Conservation (phyloP, 352 stramenopile species). For the Phytophthora hybrid region DNA sequence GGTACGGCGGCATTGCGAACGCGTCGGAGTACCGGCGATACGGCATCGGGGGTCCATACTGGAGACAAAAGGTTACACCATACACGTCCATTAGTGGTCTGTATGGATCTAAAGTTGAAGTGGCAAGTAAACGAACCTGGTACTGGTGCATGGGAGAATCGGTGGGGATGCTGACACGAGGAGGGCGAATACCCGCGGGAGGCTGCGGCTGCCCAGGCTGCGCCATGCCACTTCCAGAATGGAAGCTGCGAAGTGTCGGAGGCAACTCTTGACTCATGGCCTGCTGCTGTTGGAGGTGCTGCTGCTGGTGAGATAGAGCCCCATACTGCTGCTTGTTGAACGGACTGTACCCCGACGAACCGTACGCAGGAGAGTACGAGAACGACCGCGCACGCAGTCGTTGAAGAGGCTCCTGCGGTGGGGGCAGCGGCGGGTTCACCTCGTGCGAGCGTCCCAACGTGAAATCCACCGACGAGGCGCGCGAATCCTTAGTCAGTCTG, state of each 20-base stretch:
- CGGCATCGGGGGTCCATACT: slow-evolving; percentile 61
- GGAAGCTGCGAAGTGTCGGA: slow-evolving; percentile 64
- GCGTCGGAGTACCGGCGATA: slow-evolving; percentile 84
- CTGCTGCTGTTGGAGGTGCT: slow-evolving; percentile 58
- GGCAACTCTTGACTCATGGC: slow-evolving; percentile 61
- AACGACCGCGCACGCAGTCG: slow-evolving; percentile 80
- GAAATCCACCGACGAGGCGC: slow-evolving; percentile 82
- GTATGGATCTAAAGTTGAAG: not conserved
- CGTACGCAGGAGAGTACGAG: slow-evolving; percentile 75
- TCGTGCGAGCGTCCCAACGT: slow-evolving; percentile 60
- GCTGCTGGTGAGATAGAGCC: slow-evolving; percentile 48
- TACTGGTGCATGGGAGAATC: slow-evolving; percentile 79
- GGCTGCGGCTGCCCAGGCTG: slow-evolving; percentile 48
- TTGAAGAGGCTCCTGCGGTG: slow-evolving; percentile 68
- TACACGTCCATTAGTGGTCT: slow-evolving; percentile 12
- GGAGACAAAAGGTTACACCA: not conserved
- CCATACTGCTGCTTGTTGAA: slow-evolving; percentile 64
- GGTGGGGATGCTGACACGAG: slow-evolving; percentile 72
- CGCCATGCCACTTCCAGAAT: slow-evolving; percentile 50
- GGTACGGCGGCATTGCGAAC: slow-evolving; percentile 69
- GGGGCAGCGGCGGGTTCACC: slow-evolving; percentile 74
- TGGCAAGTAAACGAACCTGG: slow-evolving; percentile 49
- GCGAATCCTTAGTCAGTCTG: slow-evolving; percentile 70
- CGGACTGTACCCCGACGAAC: slow-evolving; percentile 55
- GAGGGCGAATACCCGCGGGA: slow-evolving; percentile 55